Evolutionary conservation across 805 yeast species (phyloP), one percentile per base, ranked within the genome.

Genomic region (Candida krabiensis): DNA sequence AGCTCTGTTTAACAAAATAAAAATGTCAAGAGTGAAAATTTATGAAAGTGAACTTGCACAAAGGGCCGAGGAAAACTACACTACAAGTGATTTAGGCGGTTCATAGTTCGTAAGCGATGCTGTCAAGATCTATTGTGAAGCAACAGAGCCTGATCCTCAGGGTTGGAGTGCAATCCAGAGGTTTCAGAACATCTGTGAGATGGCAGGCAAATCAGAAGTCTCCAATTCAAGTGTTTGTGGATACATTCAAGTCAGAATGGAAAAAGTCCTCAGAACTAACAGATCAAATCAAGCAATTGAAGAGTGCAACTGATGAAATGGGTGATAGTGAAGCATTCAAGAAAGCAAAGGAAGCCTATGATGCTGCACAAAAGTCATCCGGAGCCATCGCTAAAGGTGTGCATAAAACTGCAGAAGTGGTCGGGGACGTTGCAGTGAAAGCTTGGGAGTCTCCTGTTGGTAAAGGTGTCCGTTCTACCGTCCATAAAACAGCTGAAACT

Each of bases 371-470:
- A 55, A 80, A 78, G 57, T 75, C 79, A 11, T 64, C 75, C 14
- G 81, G 85, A 11, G 58, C 58, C 17, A 73, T 80, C n/a, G 77
- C 80, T 6, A 78, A 85, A 59, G 83, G 88, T 29, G 77, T 87
- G 38, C 77, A 79, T 54, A 86, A 85, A 64, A 93, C 98, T 4
- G 97, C 97, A n/a, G 87, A 85, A 53, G 91, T 81, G 27, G 88
- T 93, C 24, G 98, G 96, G 38, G 83, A 76, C 41, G 95, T 81
- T 30, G 98, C 96, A 4, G 71, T 76, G 27, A 83, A 82, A 43
- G 96, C 97, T 1, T 93, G 99, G 99, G 96, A 93, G 44, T 88
- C 96, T 1, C 86, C 93, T 17, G 86, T 91, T 29, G 93, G 96
- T 44, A 80, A 83, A 60, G 84, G 83, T 33, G 90, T 96, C n/a